Evolutionary conservation across 768 basidiomycete species (phyloP), one percentile per base, ranked within the genome.

Genomic region (Xerocomus potaroensis): DNA sequence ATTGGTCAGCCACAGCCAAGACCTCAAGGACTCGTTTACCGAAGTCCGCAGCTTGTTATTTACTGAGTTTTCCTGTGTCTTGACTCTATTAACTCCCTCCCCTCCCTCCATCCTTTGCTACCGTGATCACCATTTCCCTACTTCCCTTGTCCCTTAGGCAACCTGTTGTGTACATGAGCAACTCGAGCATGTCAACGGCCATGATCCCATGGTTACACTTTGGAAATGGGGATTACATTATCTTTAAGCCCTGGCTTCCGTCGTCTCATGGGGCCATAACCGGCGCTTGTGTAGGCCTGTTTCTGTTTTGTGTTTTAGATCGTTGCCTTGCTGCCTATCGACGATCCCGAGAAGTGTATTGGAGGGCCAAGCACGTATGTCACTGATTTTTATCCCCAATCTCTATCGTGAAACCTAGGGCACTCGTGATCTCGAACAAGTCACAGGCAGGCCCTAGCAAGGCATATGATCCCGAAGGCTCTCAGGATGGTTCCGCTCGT

Each of bases 141-240:
- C 26, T 27, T n/a, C n/a, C n/a, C n/a, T n/a, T n/a, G n/a, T n/a
- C n/a, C n/a, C n/a, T n/a, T n/a, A n/a, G n/a, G n/a, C n/a, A n/a
- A n/a, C n/a, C n/a, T n/a, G n/a, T n/a, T n/a, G n/a, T n/a, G n/a
- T 19, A 16, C 44, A 47, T 38, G 44, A 36, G 14, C 49, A 51
- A 39, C 16, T 49, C 58, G 15, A 53, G 45, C 24, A 52, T 51
- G 41, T 56, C 52, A 30, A 58, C 53, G 27, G 32, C 62, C 71
- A 88, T 87, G 85, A 72, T 69, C 2, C 78, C 84, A 1, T 88
- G 76, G 64, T 67, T 91, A 14, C 87, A 90, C 61, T 84, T 88
- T 54, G 73, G 75, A 18, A 69, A 69, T 1, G 80, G 81, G 0
- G 87, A 89, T 53, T 68, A 71, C 41, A 72, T 91, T 10, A 69